These are phyloP conservation scores for Coemansia sp. DNA, from an alignment of 192 early-diverging fungal species.

Conservation along the genomic window DNA sequence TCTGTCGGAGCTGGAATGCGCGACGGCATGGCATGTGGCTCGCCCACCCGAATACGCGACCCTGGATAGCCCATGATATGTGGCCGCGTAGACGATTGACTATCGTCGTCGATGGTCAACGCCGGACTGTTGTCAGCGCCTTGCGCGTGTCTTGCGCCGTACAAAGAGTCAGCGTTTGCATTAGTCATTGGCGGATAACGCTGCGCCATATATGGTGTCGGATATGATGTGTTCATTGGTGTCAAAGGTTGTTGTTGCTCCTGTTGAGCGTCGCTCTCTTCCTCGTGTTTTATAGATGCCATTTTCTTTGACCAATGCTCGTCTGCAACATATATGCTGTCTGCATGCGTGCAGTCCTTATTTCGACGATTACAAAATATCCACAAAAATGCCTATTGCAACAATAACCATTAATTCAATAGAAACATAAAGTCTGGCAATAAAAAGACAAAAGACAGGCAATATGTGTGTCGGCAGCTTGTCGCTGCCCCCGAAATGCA, in stretches of 20 bases:
- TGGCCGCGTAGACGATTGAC: slow-evolving; percentile 26
- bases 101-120: slow-evolving; percentile 36
- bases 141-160: neutral
- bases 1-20: neutral
- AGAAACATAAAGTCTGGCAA: neutral
- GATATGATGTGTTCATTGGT: too few relatives aligned
- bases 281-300: too few relatives aligned
- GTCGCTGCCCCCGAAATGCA: too few relatives aligned
- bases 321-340: neutral
- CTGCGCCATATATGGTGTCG: too few relatives aligned
- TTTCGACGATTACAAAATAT: neutral
- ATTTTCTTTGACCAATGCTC: neutral
- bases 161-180: neutral
- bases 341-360: neutral
- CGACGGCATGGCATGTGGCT: neutral
- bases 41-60: neutral
- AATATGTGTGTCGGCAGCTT: too few relatives aligned
- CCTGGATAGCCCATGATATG: slow-evolving; percentile 43
- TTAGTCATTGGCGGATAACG: too few relatives aligned
- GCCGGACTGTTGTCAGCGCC: neutral
- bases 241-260: too few relatives aligned
- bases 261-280: too few relatives aligned
- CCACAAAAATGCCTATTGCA: neutral
- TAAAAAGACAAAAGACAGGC: neutral
- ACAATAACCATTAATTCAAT: neutral